phyloP scores from a whole-genome alignment of 805 yeast species.

The Wickerhamomyces queroliae region DNA sequence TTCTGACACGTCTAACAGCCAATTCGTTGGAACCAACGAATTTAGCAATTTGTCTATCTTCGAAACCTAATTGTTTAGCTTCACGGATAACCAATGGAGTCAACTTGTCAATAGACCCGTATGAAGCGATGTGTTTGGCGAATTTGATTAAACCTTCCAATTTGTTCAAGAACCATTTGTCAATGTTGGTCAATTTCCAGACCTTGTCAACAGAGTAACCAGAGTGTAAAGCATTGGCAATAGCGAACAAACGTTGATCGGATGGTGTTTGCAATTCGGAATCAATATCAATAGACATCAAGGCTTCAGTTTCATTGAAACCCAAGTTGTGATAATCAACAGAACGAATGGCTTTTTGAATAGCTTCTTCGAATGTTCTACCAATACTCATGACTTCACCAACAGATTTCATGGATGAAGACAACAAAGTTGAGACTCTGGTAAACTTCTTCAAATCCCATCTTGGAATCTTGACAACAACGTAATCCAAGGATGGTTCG shows the following conservation, averaged over 20 bases:
- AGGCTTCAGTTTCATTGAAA: conserved; percentile 65
- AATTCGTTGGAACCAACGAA: conserved; percentile 87
- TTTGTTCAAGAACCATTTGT: conserved; percentile 94
- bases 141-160: conserved; percentile 69
- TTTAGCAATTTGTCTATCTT: conserved; percentile 92
- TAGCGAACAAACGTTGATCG: conserved; percentile 94
- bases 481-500: conserved; percentile 95
- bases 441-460: conserved; percentile 98
- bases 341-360: conserved; percentile 95
- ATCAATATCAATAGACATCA: conserved; percentile 90
- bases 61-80: conserved; percentile 96
- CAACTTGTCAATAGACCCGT: conserved; percentile 47
- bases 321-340: conserved; percentile 96
- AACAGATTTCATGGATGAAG: conserved; percentile 96
- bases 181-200: conserved; percentile 87
- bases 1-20: conserved; percentile 84
- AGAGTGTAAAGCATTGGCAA: conserved; percentile 87
- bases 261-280: conserved; percentile 92
- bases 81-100: conserved; percentile 62
- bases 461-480: conserved; percentile 96
- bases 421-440: conserved; percentile 79
- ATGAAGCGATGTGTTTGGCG: conserved; percentile 55
- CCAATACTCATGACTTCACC: conserved; percentile 99
- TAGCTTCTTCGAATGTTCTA: conserved; percentile 95
- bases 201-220: conserved; percentile 91